Evolutionary conservation across 2,329 filamentous ascomycete species (phyloP).

Genomic region (Lasiodiplodia citricola): DNA sequence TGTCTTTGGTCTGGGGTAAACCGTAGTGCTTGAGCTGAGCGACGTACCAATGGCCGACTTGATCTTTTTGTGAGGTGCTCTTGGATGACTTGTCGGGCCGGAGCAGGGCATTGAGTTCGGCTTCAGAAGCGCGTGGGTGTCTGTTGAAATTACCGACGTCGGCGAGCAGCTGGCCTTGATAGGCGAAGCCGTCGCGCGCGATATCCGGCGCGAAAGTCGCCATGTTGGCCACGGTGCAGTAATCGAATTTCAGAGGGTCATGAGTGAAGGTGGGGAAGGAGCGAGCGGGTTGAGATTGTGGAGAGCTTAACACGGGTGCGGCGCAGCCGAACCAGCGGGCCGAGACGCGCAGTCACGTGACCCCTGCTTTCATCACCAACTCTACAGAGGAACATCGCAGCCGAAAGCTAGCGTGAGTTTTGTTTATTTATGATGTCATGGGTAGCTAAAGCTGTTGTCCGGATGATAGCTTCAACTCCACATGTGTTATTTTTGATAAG

Average conservation of each 20-base stretch:
- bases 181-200: conserved; percentile 37
- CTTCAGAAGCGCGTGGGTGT: conserved; percentile 38
- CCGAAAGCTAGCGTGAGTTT: too few relatives aligned
- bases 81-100: conserved; percentile 33
- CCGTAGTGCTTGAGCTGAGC: conserved; percentile 69
- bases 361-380: neutral
- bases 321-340: neutral
- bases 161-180: conserved; percentile 38
- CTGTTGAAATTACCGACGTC: conserved; percentile 40
- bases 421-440: too few relatives aligned
- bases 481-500: too few relatives aligned
- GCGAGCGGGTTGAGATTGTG: neutral
- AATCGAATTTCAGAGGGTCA: too few relatives aligned
- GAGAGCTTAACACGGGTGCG: neutral
- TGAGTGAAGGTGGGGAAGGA: neutral
- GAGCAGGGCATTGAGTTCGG: conserved; percentile 39
- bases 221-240: conserved; percentile 28
- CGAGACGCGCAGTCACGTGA: neutral
- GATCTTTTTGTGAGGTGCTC: conserved; percentile 47
- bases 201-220: conserved; percentile 38
- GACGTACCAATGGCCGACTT: conserved; percentile 65
- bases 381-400: too few relatives aligned
- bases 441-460: too few relatives aligned
- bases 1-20: conserved; percentile 61
- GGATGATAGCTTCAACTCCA: too few relatives aligned